Conservation (phyloP, 2,329 filamentous ascomycete genomes). For the Pseudocercospora eumusae region DNA sequence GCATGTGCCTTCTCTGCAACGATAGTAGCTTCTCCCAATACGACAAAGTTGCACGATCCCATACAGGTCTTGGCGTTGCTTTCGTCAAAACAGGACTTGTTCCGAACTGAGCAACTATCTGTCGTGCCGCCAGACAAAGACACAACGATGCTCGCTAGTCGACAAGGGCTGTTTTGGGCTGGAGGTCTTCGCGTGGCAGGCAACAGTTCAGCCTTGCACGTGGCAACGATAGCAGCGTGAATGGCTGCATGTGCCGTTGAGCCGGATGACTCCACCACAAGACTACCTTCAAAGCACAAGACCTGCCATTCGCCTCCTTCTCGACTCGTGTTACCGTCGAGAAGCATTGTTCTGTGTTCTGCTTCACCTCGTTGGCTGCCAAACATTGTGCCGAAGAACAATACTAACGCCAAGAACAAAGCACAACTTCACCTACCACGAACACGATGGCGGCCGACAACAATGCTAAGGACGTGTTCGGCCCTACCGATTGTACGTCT, state of each 20-base stretch:
- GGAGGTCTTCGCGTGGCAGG: not conserved
- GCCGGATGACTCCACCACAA: not conserved
- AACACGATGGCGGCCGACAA: slow-evolving; percentile 2
- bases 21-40: not conserved
- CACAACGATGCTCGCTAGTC: not conserved
- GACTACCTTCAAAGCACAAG: slow-evolving; percentile 3
- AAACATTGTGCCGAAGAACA: slow-evolving; percentile 14
- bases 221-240: not conserved
- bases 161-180: not conserved
- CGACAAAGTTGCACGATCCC: not conserved
- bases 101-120: not conserved
- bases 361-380: not conserved
- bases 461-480: slow-evolving; percentile 14
- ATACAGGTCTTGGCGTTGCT: not conserved
- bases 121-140: not conserved
- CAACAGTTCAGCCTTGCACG: not conserved
- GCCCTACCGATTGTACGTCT: slow-evolving; percentile 5
- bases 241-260: not conserved
- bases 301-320: not conserved
- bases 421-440: not conserved
- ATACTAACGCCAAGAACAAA: slow-evolving; percentile 16
- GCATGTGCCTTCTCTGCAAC: not conserved
- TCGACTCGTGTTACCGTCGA: not conserved
- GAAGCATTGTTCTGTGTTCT: slow-evolving; percentile 3
- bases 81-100: not conserved